Evolutionary conservation across 352 stramenopile species (phyloP), one percentile per base, ranked within the genome.

Genomic region (Phytophthora pistaciae): DNA sequence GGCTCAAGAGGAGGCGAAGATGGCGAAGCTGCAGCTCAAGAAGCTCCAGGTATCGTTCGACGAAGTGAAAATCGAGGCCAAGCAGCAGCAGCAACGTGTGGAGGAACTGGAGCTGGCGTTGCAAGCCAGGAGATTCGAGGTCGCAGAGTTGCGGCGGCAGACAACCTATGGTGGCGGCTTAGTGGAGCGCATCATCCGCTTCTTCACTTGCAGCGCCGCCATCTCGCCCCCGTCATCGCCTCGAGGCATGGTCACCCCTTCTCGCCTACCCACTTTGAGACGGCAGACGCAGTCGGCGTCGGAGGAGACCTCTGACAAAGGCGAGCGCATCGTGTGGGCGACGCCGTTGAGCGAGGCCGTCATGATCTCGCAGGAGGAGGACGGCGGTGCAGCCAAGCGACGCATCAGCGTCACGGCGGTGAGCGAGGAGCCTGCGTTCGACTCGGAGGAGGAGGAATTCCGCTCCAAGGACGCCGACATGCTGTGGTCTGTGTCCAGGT

Each of bases 171-270:
- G 48, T 33, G 64, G 57, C 3, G 72, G 75, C 4, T 59, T 95
- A 0, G 66, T 95, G 14, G 87, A 94, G 76, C 87, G 88, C 21
- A 77, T 91, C 27, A 89, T 96, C 50, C 85, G 87, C n/a, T 96
- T 96, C 58, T 93, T 96, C 65, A 96, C 89, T 9, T 96, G 89
- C 79, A 95, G 80, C 73, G 77, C 80, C 11, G 79, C 80, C 27
- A 79, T 84, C 23, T 79, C 82, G 0, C 76, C 78, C 3, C 77
- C 84, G 1, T 74, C 71, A 29, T 87, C 80, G n/a, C 78, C 85
- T 44, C 72, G 73, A 50, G 75, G 68, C 21, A 75, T 79, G 66
- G 54, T 73, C 2, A 74, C 48, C 1, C 68, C 70, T 49, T 84
- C 58, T 60, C 73, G 55, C 50, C 75, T 73, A 61, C 62, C 64